Conservation (phyloP, 2,329 filamentous ascomycete species). For the Colletotrichum truncatum region DNA sequence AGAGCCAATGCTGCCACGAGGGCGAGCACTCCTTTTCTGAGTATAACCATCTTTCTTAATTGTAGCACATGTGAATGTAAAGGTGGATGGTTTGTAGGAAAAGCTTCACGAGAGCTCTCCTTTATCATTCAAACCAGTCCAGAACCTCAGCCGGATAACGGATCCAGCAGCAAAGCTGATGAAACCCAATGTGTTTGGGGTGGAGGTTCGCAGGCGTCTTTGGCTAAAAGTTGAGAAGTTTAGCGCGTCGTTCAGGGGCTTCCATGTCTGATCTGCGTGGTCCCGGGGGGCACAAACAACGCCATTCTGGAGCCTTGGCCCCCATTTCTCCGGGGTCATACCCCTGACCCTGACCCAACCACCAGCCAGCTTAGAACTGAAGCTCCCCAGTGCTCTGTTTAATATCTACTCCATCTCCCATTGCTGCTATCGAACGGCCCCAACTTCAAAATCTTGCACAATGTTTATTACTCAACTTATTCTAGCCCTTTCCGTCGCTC, state of each 20-base stretch:
- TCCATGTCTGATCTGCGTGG: slow-evolving; percentile 23
- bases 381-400: slow-evolving; percentile 1
- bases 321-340: background rate
- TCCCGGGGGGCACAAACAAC: background rate
- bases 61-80: background rate
- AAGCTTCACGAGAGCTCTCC: background rate
- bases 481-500: background rate
- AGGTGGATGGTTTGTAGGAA: background rate
- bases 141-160: background rate
- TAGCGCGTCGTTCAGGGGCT: slow-evolving; percentile 3
- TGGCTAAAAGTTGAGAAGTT: background rate
- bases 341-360: background rate
- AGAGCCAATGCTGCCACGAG: background rate
- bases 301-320: background rate
- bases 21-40: background rate
- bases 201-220: background rate
- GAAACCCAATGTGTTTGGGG: slow-evolving; percentile 18
- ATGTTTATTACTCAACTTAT: background rate
- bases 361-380: too few relatives aligned
- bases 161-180: background rate
- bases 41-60: background rate
- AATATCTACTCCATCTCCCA: background rate
- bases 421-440: background rate
- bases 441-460: background rate
- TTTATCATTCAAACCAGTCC: background rate